These are phyloP conservation scores for Karstenula rhodostoma DNA, from an alignment of 2,329 filamentous ascomycete species.

Conservation along the genomic window DNA sequence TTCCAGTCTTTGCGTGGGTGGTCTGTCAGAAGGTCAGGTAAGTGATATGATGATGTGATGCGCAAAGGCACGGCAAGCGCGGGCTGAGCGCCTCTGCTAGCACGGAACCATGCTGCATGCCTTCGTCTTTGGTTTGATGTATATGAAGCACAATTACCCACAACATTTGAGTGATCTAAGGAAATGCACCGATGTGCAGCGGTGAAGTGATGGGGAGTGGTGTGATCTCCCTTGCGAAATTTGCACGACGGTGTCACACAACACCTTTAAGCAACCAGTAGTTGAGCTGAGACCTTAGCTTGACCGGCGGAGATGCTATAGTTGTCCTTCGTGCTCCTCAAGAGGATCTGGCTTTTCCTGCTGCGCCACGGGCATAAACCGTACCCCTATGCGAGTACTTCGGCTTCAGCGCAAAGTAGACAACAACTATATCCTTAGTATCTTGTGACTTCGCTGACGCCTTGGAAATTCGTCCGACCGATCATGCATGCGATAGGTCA, in stretches of 20 bases:
- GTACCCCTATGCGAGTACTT: not conserved
- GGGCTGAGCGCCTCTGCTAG: not conserved
- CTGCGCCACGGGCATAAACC: not conserved
- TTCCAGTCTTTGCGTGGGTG: not conserved
- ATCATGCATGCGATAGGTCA: not conserved
- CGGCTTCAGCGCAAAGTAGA: not conserved
- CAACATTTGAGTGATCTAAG: too few relatives aligned
- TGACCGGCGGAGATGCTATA: not conserved
- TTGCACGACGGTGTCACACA: slow-evolving; percentile 12
- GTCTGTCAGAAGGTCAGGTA: slow-evolving; percentile 12
- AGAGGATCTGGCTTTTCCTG: not conserved
- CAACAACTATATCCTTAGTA: not conserved
- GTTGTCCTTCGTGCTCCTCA: not conserved
- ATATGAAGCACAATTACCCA: not conserved
- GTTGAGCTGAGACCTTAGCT: not conserved
- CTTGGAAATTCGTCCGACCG: not conserved
- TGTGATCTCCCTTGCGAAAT: not conserved
- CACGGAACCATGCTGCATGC: not conserved
- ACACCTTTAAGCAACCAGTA: not conserved
- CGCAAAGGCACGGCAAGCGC: slow-evolving; percentile 20
- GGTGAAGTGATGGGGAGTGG: not conserved
- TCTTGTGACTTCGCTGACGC: not conserved
- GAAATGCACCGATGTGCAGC: not conserved
- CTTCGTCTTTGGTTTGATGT: slow-evolving; percentile 3
- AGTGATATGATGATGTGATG: slow-evolving; percentile 16